Conservation (phyloP, 345 rosid genomes). For the Lepidium aucheri region DNA sequence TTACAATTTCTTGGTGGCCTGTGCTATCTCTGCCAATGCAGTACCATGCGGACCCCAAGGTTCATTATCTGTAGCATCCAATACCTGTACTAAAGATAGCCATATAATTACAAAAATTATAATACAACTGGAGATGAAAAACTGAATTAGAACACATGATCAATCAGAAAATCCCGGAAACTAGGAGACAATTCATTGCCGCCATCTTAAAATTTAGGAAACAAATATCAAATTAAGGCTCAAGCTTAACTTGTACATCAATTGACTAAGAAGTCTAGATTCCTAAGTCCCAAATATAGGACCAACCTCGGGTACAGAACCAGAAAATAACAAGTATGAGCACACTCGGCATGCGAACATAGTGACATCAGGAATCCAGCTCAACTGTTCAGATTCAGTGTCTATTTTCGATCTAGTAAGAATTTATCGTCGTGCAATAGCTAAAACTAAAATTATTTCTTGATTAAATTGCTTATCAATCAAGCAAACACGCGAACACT, state of each 20-base stretch:
- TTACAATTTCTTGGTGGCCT: constrained; percentile 89
- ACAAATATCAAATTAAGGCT: not conserved
- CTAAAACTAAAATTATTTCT: not conserved
- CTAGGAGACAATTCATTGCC: not conserved
- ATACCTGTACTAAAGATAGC: constrained; percentile 44
- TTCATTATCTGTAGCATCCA: constrained; percentile 96
- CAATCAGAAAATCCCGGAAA: not conserved
- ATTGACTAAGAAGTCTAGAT: not conserved
- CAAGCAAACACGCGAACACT: not conserved
- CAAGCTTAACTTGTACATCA: not conserved
- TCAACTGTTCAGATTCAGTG: not conserved
- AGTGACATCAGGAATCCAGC: constrained; percentile 7
- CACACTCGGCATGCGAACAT: not conserved
- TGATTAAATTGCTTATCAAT: not conserved
- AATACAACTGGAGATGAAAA: not conserved
- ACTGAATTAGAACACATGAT: not conserved
- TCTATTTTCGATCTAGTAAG: not conserved
- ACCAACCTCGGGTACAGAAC: not conserved
- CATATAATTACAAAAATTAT: not conserved
- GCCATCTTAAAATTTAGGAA: not conserved
- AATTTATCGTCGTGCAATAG: not conserved
- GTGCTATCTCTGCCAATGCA: constrained; percentile 88
- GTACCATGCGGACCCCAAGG: constrained; percentile 99
- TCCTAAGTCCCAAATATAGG: not conserved
- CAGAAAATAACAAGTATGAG: not conserved